Percentiles rank a stretch among this genome's conserved stretches.
phyloP scores from a whole-genome alignment of 106 monocot genomes.

The Acorus gramineus region DNA sequence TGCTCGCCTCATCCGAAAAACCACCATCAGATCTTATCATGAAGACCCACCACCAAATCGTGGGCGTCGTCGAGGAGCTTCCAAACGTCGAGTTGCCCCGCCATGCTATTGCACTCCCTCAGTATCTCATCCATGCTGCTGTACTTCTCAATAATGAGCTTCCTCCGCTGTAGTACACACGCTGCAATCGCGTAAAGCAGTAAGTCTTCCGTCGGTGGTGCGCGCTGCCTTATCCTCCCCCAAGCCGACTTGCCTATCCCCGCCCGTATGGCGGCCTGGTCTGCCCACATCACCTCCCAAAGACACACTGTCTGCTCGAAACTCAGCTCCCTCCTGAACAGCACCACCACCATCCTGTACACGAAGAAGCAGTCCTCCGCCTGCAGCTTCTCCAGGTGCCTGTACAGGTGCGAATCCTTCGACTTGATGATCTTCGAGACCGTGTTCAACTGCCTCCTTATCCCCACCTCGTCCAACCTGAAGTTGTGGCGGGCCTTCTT shows the following conservation, averaged over 20 bases:
- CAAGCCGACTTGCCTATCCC: constrained; percentile 48
- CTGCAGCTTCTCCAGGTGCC: constrained; percentile 76
- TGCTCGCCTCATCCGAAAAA: no score
- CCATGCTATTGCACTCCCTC: constrained; percentile 75
- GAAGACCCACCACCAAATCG: constrained; percentile 61
- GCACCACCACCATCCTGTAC: constrained; percentile 85
- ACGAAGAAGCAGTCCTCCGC: constrained; percentile 88
- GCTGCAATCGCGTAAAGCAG: constrained; percentile 87
- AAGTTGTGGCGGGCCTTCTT: constrained; percentile 73
- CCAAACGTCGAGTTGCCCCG: constrained; percentile 75
- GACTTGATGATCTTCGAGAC: constrained; percentile 82
- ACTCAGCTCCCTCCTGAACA: constrained; percentile 68
- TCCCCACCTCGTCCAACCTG: constrained; percentile 72
- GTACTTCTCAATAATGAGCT: constrained; percentile 73
- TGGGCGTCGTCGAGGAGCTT: constrained; percentile 85
- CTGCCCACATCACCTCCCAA: constrained; percentile 98
- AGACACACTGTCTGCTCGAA: constrained; percentile 80
- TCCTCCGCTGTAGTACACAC: constrained; percentile 70
- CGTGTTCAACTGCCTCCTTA: constrained; percentile 54
- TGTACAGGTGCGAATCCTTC: constrained; percentile 61
- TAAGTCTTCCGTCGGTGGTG: constrained; percentile 79
- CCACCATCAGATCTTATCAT: constrained; percentile 35
- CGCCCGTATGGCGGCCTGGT: constrained; percentile 63
- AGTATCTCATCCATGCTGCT: constrained; percentile 84
- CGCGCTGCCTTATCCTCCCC: constrained; percentile 28